phyloP scores from a whole-genome alignment of 2,329 filamentous ascomycete species.

The Coniella lustricola region DNA sequence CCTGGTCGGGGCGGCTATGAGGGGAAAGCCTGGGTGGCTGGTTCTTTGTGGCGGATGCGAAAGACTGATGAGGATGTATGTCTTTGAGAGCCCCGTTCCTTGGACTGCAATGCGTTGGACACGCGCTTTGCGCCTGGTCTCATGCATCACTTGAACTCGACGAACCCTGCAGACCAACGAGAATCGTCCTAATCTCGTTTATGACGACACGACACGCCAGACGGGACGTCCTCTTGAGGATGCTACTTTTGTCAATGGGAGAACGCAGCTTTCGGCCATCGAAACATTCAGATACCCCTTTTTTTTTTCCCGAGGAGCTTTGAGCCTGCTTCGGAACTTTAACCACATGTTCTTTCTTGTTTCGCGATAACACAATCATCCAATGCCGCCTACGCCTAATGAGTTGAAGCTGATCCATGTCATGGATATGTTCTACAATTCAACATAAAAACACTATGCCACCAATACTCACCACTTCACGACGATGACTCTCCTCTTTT shows the following conservation, averaged over 20 bases:
- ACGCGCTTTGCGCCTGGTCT: background rate
- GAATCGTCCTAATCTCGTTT: slow-evolving; percentile 19
- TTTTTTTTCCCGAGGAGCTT: slow-evolving; percentile 3
- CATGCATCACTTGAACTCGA: slow-evolving; percentile 15
- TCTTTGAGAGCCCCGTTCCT: slow-evolving; percentile 4
- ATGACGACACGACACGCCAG: slow-evolving; percentile 14
- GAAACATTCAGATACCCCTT: slow-evolving; percentile 17
- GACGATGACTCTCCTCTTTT: slow-evolving; percentile 9
- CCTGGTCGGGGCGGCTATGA: slow-evolving; percentile 8
- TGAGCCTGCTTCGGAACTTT: slow-evolving; percentile 10
- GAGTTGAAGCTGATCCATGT: background rate
- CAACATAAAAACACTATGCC: slow-evolving; percentile 11
- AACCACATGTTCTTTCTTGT: background rate
- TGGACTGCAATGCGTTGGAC: slow-evolving; percentile 7
- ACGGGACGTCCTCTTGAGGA: slow-evolving; percentile 9
- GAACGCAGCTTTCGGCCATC: slow-evolving; percentile 14
- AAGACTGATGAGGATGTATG: slow-evolving; percentile 15
- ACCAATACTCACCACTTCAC: slow-evolving; percentile 6
- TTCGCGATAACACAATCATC: slow-evolving; percentile 8
- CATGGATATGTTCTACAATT: too few relatives aligned
- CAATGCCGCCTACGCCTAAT: slow-evolving; percentile 8
- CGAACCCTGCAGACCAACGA: slow-evolving; percentile 14
- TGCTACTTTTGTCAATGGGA: slow-evolving; percentile 8
- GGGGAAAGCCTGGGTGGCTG: slow-evolving; percentile 4
- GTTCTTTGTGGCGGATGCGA: slow-evolving; percentile 10